Conservation (phyloP, 768 basidiomycete species). For the Gelatoporia subvermispora region DNA sequence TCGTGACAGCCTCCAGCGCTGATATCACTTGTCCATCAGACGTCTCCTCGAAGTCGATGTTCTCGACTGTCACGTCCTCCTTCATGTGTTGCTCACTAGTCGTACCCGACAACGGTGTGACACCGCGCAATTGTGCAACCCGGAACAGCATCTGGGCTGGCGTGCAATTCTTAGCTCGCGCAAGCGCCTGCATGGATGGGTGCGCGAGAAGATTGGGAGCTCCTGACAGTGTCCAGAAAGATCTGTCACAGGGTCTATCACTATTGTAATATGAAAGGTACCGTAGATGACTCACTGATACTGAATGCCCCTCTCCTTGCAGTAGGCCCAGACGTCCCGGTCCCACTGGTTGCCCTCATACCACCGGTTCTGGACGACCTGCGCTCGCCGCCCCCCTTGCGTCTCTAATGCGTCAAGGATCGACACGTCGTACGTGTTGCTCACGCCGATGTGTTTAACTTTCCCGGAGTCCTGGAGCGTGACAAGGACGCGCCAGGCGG, state of each 20-base stretch:
- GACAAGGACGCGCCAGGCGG: slow-evolving; percentile 65
- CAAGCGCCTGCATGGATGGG: slow-evolving; percentile 40
- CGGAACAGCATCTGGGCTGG: slow-evolving; percentile 65
- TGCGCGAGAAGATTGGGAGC: slow-evolving; percentile 58
- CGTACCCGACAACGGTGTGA: slow-evolving; percentile 76
- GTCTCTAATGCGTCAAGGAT: slow-evolving; percentile 49
- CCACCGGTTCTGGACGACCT: slow-evolving; percentile 85
- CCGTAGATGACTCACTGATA: slow-evolving; percentile 53
- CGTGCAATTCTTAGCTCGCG: slow-evolving; percentile 45
- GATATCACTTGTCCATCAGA: slow-evolving; percentile 8
- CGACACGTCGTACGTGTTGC: slow-evolving; percentile 67
- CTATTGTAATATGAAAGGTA: background rate
- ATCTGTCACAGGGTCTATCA: slow-evolving; percentile 40
- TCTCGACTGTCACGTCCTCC: slow-evolving; percentile 50
- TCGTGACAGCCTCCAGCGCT: too few species aligned
- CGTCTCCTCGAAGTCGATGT: slow-evolving; percentile 29
- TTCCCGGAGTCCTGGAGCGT: slow-evolving; percentile 60
- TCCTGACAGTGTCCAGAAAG: slow-evolving; percentile 85
- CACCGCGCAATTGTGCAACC: slow-evolving; percentile 58
- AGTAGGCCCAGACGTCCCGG: slow-evolving; percentile 56
- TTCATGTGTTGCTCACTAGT: slow-evolving; percentile 62
- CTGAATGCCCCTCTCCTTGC: slow-evolving; percentile 54
- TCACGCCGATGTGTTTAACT: slow-evolving; percentile 64
- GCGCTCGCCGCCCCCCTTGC: slow-evolving; percentile 44
- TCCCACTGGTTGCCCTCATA: slow-evolving; percentile 80